Conservation (phyloP, 805 yeast species). For the Blastobotrys mokoenaii region DNA sequence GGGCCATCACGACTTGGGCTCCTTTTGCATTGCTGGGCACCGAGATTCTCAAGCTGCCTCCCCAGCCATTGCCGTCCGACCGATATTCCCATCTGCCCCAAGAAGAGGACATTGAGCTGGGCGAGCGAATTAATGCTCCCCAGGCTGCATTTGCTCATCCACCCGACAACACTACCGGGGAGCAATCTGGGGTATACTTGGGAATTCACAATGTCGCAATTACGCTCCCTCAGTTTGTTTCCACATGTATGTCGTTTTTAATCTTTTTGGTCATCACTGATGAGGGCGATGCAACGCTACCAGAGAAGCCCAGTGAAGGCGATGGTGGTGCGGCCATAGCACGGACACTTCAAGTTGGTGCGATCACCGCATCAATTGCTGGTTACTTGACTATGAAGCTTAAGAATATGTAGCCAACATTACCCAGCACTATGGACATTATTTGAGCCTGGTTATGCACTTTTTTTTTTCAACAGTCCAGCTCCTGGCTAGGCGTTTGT, state of each 20-base stretch:
- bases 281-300: slow-evolving; percentile 6
- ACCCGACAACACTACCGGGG: slow-evolving; percentile 11
- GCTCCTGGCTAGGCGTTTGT: too few species aligned
- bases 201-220: slow-evolving; percentile 34
- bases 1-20: slow-evolving; percentile 65
- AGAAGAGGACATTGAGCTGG: neutral
- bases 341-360: slow-evolving; percentile 30
- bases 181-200: slow-evolving; percentile 30
- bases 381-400: slow-evolving; percentile 19
- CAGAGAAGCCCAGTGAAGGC: slow-evolving; percentile 13
- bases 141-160: neutral
- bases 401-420: neutral
- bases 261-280: slow-evolving; percentile 24
- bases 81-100: too few species aligned
- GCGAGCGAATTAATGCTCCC: neutral
- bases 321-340: slow-evolving; percentile 33
- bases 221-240: slow-evolving; percentile 33
- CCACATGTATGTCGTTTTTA: slow-evolving; percentile 31
- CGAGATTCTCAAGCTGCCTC: slow-evolving; percentile 18
- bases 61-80: slow-evolving; percentile 24
- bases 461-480: too few species aligned
- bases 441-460: too few species aligned
- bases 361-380: slow-evolving; percentile 28
- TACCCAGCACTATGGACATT: too few species aligned
- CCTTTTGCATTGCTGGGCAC: slow-evolving; percentile 58